A percentile compares a stretch with the other conserved stretches of the same genome.
Evolutionary conservation across 495 filamentous ascomycete genomes (phyloP).

Genomic region (Friedmanniomyces simplex): DNA sequence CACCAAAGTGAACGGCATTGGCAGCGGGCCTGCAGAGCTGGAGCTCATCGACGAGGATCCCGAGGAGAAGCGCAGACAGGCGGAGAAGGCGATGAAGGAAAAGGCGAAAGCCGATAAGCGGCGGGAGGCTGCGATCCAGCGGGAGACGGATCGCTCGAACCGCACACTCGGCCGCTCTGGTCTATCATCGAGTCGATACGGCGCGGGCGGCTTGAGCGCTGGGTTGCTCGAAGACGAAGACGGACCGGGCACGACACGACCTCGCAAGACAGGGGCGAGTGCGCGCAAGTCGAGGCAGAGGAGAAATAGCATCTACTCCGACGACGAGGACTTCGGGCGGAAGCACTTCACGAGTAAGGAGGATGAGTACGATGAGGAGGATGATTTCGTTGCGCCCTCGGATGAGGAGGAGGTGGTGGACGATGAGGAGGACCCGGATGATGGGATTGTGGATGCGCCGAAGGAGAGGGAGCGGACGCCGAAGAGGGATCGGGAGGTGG

Average conservation of each 20-base stretch:
- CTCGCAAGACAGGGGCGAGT: slow-evolving; percentile 14
- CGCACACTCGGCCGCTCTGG: slow-evolving; percentile 37
- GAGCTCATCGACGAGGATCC: slow-evolving; percentile 57
- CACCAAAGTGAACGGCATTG: slow-evolving; percentile 45
- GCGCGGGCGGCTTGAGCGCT: slow-evolving; percentile 57
- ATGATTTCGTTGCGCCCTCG: slow-evolving; percentile 40
- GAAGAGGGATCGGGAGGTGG: slow-evolving; percentile 10
- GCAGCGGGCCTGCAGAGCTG: slow-evolving; percentile 39
- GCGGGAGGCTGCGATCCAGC: slow-evolving; percentile 37
- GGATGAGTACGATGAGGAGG: slow-evolving; percentile 64
- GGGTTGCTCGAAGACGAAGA: slow-evolving; percentile 67
- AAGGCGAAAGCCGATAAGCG: slow-evolving; percentile 21
- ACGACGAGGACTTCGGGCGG: slow-evolving; percentile 46
- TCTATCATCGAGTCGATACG: slow-evolving; percentile 36
- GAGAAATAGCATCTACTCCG: slow-evolving; percentile 29
- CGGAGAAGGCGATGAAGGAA: slow-evolving; percentile 42
- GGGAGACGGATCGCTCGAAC: slow-evolving; percentile 48
- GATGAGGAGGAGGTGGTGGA: slow-evolving; percentile 49
- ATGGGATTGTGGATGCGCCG: slow-evolving; percentile 33
- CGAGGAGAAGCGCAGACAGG: slow-evolving; percentile 64
- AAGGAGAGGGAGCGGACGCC: slow-evolving; percentile 6
- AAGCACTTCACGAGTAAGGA: slow-evolving; percentile 52
- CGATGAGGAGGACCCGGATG: slow-evolving; percentile 51
- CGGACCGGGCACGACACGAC: slow-evolving; percentile 38
- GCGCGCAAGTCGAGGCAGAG: slow-evolving; percentile 19